Evolutionary conservation across 495 filamentous ascomycete genomes (phyloP).

Genomic region (Talaromyces wortmannii): DNA sequence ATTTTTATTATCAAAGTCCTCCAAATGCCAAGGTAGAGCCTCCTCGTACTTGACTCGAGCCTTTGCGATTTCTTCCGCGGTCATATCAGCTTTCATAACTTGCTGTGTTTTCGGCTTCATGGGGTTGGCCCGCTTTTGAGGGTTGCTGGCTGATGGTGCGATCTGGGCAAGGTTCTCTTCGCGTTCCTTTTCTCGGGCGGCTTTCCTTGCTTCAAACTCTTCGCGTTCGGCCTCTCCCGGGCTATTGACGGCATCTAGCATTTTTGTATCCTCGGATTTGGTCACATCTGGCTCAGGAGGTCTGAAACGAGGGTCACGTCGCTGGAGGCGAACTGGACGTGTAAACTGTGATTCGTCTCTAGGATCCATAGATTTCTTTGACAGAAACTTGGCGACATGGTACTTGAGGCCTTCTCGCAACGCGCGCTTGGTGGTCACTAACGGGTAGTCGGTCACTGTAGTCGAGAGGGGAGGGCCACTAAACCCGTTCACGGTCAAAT

Average conservation of each 20-base stretch:
- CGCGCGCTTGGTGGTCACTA: slow-evolving; percentile 74
- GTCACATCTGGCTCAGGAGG: slow-evolving; percentile 32
- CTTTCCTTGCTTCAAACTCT: slow-evolving; percentile 59
- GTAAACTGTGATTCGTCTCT: slow-evolving; percentile 75
- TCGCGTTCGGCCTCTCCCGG: slow-evolving; percentile 64
- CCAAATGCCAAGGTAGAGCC: slow-evolving; percentile 89
- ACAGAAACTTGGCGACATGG: slow-evolving; percentile 74
- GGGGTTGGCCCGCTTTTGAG: slow-evolving; percentile 52
- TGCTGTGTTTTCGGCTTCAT: slow-evolving; percentile 60
- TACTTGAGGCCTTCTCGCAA: slow-evolving; percentile 75
- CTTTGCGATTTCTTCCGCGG: slow-evolving; percentile 71
- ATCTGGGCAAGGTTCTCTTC: slow-evolving; percentile 83
- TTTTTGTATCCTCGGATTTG: slow-evolving; percentile 41
- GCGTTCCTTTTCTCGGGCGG: slow-evolving; percentile 72
- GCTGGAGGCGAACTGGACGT: slow-evolving; percentile 78
- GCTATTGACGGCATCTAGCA: slow-evolving; percentile 35
- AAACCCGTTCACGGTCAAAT: slow-evolving; percentile 51
- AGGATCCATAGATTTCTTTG: slow-evolving; percentile 61
- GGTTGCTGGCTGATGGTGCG: slow-evolving; percentile 59
- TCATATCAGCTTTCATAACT: slow-evolving; percentile 72
- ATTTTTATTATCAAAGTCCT: slow-evolving; percentile 91
- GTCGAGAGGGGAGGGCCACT: slow-evolving; percentile 45
- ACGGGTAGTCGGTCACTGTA: slow-evolving; percentile 55
- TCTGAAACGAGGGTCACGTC: slow-evolving; percentile 76
- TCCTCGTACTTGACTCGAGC: slow-evolving; percentile 87